Evolutionary conservation across 345 rosid species (phyloP), one percentile per base, ranked within the genome.

Genomic region (Dipteronia sinensis): DNA sequence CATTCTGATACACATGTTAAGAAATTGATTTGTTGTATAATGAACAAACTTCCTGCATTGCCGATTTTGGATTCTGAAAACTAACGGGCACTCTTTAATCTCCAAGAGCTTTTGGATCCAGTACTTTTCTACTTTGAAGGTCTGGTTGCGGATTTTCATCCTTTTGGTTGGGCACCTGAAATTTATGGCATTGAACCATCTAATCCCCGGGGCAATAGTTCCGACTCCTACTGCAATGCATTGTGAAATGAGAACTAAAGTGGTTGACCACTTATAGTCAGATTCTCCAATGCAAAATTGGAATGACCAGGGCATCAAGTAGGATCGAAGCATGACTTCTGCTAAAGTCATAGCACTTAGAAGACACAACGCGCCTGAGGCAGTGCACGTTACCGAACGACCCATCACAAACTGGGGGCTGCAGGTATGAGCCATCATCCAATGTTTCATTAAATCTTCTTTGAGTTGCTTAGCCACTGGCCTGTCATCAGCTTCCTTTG

Each of bases 381-480:
- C 94, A 69, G 87, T 80, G 62, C 98, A 92, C 10, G 97, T 93
- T 29, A 88, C 98, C 0, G 94, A 95, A 64, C 96, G 88, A 38
- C 89, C 96, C 67, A 91, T 81, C 58, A 95, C 98, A 53, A 92
- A 93, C 76, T 95, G 99, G 12, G 97, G 99, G 72, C 89, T 89
- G 77, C 92, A 69, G 58, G 97, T 93, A 76, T 93, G 88, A 75
- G 99, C 94, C 98, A 93, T 93, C 91, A 95, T 90, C 94, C 99
- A 92, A 73, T 80, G 90, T 72, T 87, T 92, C 81, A 81, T 78
- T 29, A 95, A 82, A 81, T 86, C 89, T 65, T 83, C 84, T 81
- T 84, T 91, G 40, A 93, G 88, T 70, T 77, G 86, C 77, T 83
- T 78, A 6, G 77, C 80, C 22, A 70, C 77, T 1, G 85, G 67